A percentile compares a stretch with the other conserved stretches of the same genome.
phyloP scores from a whole-genome alignment of 1,139 yeast species.

The Taphrina betulina region DNA sequence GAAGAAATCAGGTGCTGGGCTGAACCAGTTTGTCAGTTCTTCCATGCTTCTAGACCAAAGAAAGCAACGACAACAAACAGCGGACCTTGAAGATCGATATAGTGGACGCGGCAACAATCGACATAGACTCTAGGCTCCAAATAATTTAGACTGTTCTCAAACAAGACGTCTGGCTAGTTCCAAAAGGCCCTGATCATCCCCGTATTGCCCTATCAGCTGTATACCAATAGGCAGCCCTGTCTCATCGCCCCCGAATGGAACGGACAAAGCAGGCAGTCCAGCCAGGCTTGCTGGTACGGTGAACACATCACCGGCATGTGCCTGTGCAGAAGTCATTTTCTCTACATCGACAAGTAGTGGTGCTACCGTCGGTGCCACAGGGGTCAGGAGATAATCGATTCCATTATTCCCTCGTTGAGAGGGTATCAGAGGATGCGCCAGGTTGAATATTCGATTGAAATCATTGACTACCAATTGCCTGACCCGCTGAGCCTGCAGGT shows the following conservation, averaged over 20 bases:
- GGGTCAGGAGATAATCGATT: slow-evolving; percentile 71
- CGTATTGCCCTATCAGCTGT: slow-evolving; percentile 83
- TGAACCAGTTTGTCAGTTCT: neutral
- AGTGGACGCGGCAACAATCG: too few relatives aligned
- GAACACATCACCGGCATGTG: slow-evolving; percentile 75
- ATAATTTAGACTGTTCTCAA: too few relatives aligned
- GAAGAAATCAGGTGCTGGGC: slow-evolving; percentile 1
- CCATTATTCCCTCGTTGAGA: slow-evolving; percentile 55
- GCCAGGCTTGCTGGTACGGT: slow-evolving; percentile 91
- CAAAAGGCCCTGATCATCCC: slow-evolving; percentile 68
- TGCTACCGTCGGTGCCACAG: slow-evolving; percentile 67
- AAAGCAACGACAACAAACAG: too few relatives aligned
- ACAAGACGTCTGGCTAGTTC: slow-evolving; percentile 17
- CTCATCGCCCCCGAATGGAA: slow-evolving; percentile 55
- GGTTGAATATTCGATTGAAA: slow-evolving; percentile 60
- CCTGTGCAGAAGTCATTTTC: slow-evolving; percentile 53
- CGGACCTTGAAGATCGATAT: too few relatives aligned
- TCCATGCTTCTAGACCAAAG: slow-evolving; percentile 1
- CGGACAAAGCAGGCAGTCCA: slow-evolving; percentile 78
- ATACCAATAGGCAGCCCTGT: slow-evolving; percentile 55
- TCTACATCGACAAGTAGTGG: slow-evolving; percentile 48
- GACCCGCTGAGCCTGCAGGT: slow-evolving; percentile 68
- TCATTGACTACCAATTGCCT: slow-evolving; percentile 63
- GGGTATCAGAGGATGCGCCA: slow-evolving; percentile 20
- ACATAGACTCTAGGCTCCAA: too few relatives aligned